Evolutionary conservation across 1,139 yeast genomes (phyloP).

Genomic region (Scheffersomyces segobiensis): DNA sequence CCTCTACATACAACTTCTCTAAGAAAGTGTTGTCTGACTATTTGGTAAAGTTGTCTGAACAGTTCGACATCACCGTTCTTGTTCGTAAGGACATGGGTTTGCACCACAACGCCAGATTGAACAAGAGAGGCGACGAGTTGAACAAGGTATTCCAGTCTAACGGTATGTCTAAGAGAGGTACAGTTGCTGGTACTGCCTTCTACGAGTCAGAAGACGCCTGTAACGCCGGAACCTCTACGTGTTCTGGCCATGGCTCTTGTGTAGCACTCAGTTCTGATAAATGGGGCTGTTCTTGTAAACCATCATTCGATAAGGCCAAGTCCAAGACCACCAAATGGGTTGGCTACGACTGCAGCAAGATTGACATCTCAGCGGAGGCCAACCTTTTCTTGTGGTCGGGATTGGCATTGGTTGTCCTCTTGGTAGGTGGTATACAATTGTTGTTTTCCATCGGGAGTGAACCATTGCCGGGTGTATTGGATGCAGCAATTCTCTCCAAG

Average conservation of each 20-base stretch:
- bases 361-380: constrained; percentile 63
- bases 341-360: constrained; percentile 65
- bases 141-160: neutral
- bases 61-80: constrained; percentile 34
- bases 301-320: constrained; percentile 46
- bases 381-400: constrained; percentile 69
- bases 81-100: constrained; percentile 8
- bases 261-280: constrained; percentile 38
- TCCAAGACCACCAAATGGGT: constrained; percentile 64
- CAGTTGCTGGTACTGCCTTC: constrained; percentile 25
- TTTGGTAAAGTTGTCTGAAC: constrained; percentile 24
- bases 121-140: neutral
- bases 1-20: constrained; percentile 42
- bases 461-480: constrained; percentile 68
- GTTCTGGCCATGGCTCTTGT: constrained; percentile 68
- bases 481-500: constrained; percentile 52
- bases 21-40: constrained; percentile 32
- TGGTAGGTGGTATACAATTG: constrained; percentile 56
- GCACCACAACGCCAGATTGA: neutral
- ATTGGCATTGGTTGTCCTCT: constrained; percentile 44
- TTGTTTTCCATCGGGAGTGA: constrained; percentile 56
- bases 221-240: constrained; percentile 50
- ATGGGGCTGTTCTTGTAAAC: constrained; percentile 60
- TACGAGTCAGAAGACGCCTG: constrained; percentile 54
- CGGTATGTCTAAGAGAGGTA: constrained; percentile 18